Percentiles rank a stretch among this genome's conserved stretches.
phyloP scores from a whole-genome alignment of 1,139 yeast species.

The Yamadazyma buinensis region DNA sequence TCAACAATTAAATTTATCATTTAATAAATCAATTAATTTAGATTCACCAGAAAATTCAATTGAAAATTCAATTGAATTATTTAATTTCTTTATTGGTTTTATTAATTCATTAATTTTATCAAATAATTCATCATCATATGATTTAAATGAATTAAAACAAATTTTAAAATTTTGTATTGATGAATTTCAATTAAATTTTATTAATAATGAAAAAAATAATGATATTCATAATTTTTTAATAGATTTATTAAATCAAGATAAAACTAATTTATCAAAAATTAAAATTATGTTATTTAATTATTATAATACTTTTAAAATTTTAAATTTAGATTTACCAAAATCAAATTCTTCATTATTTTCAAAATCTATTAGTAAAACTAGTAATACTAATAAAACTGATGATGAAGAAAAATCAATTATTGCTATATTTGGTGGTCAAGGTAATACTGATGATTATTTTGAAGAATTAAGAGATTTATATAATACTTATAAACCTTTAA shows the following conservation, averaged over 20 bases:
- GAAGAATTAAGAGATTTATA: slow-evolving; percentile 90
- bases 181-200: slow-evolving; percentile 80
- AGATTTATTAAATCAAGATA: slow-evolving; percentile 49
- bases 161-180: slow-evolving; percentile 65
- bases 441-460: slow-evolving; percentile 95
- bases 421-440: slow-evolving; percentile 98
- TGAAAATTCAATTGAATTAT: slow-evolving; percentile 78
- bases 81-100: slow-evolving; percentile 81
- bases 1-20: slow-evolving; percentile 86
- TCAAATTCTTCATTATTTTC: slow-evolving; percentile 49
- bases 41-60: slow-evolving; percentile 89
- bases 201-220: slow-evolving; percentile 19
- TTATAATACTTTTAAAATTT: slow-evolving; percentile 32
- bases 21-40: slow-evolving; percentile 78
- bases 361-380: too few relatives aligned
- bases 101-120: slow-evolving; percentile 8
- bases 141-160: slow-evolving; percentile 56
- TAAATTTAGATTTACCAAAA: not conserved
- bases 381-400: too few relatives aligned
- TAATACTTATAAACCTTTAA: slow-evolving; percentile 69
- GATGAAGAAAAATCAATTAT: slow-evolving; percentile 47
- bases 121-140: slow-evolving; percentile 11
- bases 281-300: slow-evolving; percentile 73
- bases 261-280: slow-evolving; percentile 64
- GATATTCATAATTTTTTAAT: slow-evolving; percentile 93